Percentiles rank a stretch among this genome's conserved stretches.
These are phyloP conservation scores for Salicornia ramosissima DNA, from an alignment of 148 eudicot species.

Conservation along the genomic window DNA sequence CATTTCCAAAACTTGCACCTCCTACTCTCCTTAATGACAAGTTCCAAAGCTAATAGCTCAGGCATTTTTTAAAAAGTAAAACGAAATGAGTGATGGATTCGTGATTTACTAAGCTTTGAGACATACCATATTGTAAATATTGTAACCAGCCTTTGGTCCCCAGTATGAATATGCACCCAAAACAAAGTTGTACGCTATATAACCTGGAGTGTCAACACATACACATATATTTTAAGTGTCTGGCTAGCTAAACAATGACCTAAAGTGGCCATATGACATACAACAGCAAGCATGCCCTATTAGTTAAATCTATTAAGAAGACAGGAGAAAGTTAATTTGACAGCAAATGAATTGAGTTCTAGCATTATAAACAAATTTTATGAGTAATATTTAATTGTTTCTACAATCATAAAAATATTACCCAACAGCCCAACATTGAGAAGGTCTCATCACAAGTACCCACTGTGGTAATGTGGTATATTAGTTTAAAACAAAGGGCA, in stretches of 20 bases:
- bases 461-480: not conserved
- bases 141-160: constrained; percentile 98
- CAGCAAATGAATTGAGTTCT: not conserved
- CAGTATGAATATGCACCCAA: constrained; percentile 96
- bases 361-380: not conserved
- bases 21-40: not conserved
- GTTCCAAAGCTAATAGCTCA: not conserved
- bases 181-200: constrained; percentile 89
- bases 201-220: constrained; percentile 46
- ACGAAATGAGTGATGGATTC: not conserved
- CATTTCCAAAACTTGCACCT: not conserved
- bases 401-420: not conserved
- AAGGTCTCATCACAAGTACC: not conserved
- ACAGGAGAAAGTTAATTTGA: not conserved
- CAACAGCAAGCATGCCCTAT: not conserved
- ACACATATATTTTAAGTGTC: not conserved
- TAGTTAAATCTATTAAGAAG: not conserved
- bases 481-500: not conserved
- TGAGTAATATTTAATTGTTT: not conserved
- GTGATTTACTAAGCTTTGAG: not conserved
- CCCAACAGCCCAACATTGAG: not conserved
- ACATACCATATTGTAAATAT: constrained; percentile 84
- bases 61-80: no score
- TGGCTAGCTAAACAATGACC: not conserved
- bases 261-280: not conserved